Percentiles rank a stretch among this genome's conserved stretches.
phyloP scores from a whole-genome alignment of 129 eudicot genomes.

The Flaveria brownii region DNA sequence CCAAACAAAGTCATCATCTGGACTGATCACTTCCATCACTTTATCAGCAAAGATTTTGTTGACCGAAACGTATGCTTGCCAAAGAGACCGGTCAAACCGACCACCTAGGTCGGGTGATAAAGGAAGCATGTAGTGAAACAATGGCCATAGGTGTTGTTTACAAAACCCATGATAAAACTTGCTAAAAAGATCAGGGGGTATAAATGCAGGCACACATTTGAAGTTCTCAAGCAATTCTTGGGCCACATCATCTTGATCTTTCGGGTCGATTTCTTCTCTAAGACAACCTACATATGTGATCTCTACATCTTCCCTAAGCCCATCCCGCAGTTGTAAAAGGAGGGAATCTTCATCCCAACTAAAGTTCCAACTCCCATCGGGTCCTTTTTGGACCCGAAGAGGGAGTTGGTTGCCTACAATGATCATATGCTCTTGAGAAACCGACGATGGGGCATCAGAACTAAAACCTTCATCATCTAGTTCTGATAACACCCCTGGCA shows the following conservation, averaged over 20 bases:
- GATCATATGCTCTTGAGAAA: conserved; percentile 77
- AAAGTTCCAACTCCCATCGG: conserved; percentile 65
- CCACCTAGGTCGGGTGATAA: conserved; percentile 92
- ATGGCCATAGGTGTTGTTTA: conserved; percentile 88
- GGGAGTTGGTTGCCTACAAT: conserved; percentile 96
- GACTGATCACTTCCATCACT: conserved; percentile 90
- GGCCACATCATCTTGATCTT: conserved; percentile 82
- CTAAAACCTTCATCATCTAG: conserved; percentile 76
- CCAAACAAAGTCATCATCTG: conserved; percentile 92
- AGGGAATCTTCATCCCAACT: conserved; percentile 98
- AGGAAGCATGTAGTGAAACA: conserved; percentile 95
- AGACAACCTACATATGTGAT: conserved; percentile 74
- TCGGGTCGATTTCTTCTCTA: conserved; percentile 64
- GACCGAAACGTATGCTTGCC: conserved; percentile 94
- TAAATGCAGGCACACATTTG: conserved; percentile 87
- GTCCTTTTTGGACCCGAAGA: conserved; percentile 51
- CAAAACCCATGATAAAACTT: conserved; percentile 92
- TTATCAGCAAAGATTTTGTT: conserved; percentile 90
- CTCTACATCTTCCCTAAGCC: conserved; percentile 84
- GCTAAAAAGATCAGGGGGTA: conserved; percentile 73
- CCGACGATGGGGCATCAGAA: conserved; percentile 86
- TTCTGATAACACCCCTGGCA: conserved; percentile 73
- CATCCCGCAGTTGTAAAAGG: conserved; percentile 77
- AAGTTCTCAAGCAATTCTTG: conserved; percentile 75
- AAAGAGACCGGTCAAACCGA: conserved; percentile 75